A percentile compares a stretch with the other conserved stretches of the same genome.
Conservation (phyloP, 2,329 filamentous ascomycete genomes). For the Zelopaecilomyces penicillatus region DNA sequence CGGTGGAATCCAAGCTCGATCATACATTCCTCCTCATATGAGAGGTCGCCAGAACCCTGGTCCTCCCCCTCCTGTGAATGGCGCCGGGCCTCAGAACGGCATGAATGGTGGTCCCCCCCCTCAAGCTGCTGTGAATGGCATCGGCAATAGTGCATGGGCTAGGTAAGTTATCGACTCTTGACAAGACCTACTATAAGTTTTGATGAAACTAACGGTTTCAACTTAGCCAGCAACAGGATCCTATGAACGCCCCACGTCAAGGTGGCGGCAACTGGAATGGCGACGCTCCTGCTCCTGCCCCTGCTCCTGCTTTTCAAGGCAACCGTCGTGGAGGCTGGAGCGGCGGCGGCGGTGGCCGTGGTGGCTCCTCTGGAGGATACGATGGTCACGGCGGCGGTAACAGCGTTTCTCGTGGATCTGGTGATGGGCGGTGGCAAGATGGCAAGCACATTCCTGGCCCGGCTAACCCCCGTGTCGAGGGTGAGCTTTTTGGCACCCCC, state of each 20-base stretch:
- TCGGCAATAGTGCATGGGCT: constrained; percentile 27
- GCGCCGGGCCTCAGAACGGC: too few species aligned
- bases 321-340: constrained; percentile 26
- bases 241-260: not conserved
- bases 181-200: too few species aligned
- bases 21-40: constrained; percentile 83
- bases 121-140: constrained; percentile 13
- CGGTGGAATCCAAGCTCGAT: constrained; percentile 37
- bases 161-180: constrained; percentile 27
- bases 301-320: constrained; percentile 12
- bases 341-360: constrained; percentile 27
- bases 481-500: constrained; percentile 83
- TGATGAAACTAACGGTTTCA: too few species aligned
- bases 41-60: constrained; percentile 41
- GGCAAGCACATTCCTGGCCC: constrained; percentile 93
- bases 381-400: constrained; percentile 40
- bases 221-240: too few species aligned
- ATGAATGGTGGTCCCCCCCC: constrained; percentile 19
- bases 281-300: constrained; percentile 8
- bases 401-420: constrained; percentile 65
- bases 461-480: constrained; percentile 80
- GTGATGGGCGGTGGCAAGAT: constrained; percentile 92
- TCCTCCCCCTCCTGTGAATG: constrained; percentile 29
- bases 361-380: constrained; percentile 22
- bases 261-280: constrained; percentile 7